Evolutionary conservation across 2,329 filamentous ascomycete genomes (phyloP).

Genomic region (Zymoseptoria brevis): DNA sequence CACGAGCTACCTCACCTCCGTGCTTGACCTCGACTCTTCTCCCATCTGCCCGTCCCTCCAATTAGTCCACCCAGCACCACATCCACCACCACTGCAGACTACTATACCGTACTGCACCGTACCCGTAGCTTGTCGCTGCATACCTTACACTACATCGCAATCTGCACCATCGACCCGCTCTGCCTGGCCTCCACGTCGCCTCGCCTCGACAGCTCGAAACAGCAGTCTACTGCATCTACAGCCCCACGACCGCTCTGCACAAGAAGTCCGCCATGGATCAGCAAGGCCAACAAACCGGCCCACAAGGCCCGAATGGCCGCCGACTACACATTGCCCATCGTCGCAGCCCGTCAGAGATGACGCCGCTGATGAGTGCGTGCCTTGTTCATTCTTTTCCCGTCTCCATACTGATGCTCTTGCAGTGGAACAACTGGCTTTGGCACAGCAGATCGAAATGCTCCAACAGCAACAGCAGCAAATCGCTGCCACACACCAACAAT

Average conservation of each 20-base stretch:
- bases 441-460: conserved; percentile 94
- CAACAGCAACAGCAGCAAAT: conserved; percentile 98
- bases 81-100: neutral
- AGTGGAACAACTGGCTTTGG: conserved; percentile 97
- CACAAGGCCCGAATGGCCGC: conserved; percentile 68
- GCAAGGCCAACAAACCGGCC: conserved; percentile 46
- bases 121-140: neutral
- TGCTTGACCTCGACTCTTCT: too few relatives aligned
- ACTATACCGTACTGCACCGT: neutral
- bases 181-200: neutral
- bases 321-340: conserved; percentile 95
- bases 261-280: conserved; percentile 35
- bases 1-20: too few relatives aligned
- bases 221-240: neutral
- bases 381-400: neutral
- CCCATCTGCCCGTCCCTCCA: neutral
- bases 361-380: conserved; percentile 90
- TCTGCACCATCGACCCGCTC: neutral
- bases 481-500: conserved; percentile 91
- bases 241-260: neutral
- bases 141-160: neutral
- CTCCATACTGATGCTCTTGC: conserved; percentile 26
- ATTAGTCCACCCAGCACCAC: neutral
- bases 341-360: conserved; percentile 93
- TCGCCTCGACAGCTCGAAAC: neutral